These are phyloP conservation scores for Shiraia bambusicola DNA, from an alignment of 2,329 filamentous ascomycete species.

Conservation along the genomic window DNA sequence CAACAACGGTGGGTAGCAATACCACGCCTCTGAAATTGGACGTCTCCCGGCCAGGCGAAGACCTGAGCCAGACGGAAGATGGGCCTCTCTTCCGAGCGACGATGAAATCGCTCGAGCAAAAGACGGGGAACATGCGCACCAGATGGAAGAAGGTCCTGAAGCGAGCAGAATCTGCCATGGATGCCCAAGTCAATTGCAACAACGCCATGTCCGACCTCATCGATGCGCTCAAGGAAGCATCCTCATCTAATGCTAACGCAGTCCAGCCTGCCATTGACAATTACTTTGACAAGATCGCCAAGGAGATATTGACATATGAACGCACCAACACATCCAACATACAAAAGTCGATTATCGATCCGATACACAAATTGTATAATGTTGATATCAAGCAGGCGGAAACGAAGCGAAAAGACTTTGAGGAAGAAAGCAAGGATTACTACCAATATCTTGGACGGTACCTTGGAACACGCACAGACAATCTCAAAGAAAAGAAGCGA, in stretches of 20 bases:
- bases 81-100: constrained; percentile 94
- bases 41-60: constrained; percentile 82
- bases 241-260: constrained; percentile 87
- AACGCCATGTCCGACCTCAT: constrained; percentile 81
- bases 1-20: constrained; percentile 41
- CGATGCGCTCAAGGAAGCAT: constrained; percentile 82
- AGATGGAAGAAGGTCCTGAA: constrained; percentile 97
- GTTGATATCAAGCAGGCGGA: constrained; percentile 98
- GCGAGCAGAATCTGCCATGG: constrained; percentile 84
- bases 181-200: constrained; percentile 79
- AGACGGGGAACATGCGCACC: constrained; percentile 88
- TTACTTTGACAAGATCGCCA: constrained; percentile 96
- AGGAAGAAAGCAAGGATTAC: constrained; percentile 98
- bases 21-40: constrained; percentile 70
- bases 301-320: constrained; percentile 86
- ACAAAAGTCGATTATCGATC: constrained; percentile 92
- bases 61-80: constrained; percentile 78
- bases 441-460: constrained; percentile 95
- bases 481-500: constrained; percentile 95
- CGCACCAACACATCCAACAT: constrained; percentile 79
- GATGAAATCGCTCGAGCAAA: constrained; percentile 94
- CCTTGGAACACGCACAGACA: constrained; percentile 93
- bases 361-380: constrained; percentile 86
- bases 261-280: constrained; percentile 97
- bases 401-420: constrained; percentile 94